Evolutionary conservation across 352 stramenopile genomes (phyloP).

Genomic region (Pythium utonaiense): DNA sequence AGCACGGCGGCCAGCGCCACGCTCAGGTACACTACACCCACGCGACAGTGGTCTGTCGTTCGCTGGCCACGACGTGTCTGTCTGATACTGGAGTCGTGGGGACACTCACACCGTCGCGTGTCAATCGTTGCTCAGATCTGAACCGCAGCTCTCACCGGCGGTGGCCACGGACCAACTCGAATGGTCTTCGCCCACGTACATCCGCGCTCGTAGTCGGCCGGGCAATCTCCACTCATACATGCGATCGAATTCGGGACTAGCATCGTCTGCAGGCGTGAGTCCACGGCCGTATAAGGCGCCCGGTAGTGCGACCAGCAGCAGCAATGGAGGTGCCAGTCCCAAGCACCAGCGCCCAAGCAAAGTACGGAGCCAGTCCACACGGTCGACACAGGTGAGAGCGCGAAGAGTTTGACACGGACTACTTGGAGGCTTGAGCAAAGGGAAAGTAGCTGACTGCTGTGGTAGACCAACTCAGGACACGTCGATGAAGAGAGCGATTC

Average conservation of each 20-base stretch:
- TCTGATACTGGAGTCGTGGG: neutral
- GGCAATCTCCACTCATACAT: conserved; percentile 43
- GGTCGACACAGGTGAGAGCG: conserved; percentile 21
- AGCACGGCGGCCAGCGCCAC: conserved; percentile 1
- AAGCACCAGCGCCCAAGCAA: neutral
- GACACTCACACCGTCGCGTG: neutral
- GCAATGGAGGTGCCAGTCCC: conserved; percentile 12
- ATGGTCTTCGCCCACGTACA: conserved; percentile 36
- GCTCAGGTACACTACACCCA: conserved; percentile 5
- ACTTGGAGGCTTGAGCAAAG: too few relatives aligned
- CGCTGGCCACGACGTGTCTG: too few relatives aligned
- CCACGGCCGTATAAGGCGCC: conserved; percentile 12
- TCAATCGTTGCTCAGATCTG: conserved; percentile 9
- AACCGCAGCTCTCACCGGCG: conserved; percentile 1
- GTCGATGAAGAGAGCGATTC: neutral
- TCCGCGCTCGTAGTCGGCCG: conserved; percentile 34
- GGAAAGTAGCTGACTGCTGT: too few relatives aligned
- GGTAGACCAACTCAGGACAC: conserved; percentile 3
- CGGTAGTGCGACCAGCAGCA: conserved; percentile 7
- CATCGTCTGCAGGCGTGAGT: conserved; percentile 13
- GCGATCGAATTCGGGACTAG: conserved; percentile 32
- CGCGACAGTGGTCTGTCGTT: neutral
- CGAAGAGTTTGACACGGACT: neutral
- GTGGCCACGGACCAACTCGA: conserved; percentile 13
- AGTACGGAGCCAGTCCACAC: conserved; percentile 14